Conservation (phyloP, 2,329 filamentous ascomycete genomes). For the Cyphellophora attinorum region DNA sequence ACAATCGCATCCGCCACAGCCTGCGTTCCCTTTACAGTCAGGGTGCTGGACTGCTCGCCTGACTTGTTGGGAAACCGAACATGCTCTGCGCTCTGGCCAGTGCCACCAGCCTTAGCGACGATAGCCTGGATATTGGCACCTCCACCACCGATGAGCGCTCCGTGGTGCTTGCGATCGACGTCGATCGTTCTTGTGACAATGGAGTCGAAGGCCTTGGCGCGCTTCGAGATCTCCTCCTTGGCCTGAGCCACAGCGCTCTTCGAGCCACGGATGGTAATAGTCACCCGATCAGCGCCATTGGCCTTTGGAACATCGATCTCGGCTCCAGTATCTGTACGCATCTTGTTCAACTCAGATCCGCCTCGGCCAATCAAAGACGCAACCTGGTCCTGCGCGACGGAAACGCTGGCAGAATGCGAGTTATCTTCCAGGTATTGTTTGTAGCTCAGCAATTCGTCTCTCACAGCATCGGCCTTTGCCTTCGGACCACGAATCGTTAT, state of each 20-base stretch:
- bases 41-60: constrained; percentile 69
- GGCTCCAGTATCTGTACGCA: constrained; percentile 74
- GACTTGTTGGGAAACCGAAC: constrained; percentile 86
- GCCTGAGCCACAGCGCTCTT: constrained; percentile 85
- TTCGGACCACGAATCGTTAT: constrained; percentile 85
- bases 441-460: constrained; percentile 81
- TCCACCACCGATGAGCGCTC: constrained; percentile 75
- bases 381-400: constrained; percentile 82
- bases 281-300: constrained; percentile 62
- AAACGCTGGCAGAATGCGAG: constrained; percentile 67
- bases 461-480: constrained; percentile 83
- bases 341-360: constrained; percentile 80
- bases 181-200: constrained; percentile 78
- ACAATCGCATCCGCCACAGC: constrained; percentile 84
- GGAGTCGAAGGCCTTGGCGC: constrained; percentile 77
- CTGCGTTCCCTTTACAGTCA: constrained; percentile 78
- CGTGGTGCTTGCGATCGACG: constrained; percentile 91
- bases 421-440: constrained; percentile 86
- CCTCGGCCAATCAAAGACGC: constrained; percentile 89
- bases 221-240: constrained; percentile 81
- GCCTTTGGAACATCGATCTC: constrained; percentile 85
- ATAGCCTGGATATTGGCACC: constrained; percentile 85
- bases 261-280: constrained; percentile 86
- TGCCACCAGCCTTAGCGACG: constrained; percentile 78
- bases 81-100: constrained; percentile 77